Conservation (phyloP, 805 yeast genomes). For the Saturnispora bothae region DNA sequence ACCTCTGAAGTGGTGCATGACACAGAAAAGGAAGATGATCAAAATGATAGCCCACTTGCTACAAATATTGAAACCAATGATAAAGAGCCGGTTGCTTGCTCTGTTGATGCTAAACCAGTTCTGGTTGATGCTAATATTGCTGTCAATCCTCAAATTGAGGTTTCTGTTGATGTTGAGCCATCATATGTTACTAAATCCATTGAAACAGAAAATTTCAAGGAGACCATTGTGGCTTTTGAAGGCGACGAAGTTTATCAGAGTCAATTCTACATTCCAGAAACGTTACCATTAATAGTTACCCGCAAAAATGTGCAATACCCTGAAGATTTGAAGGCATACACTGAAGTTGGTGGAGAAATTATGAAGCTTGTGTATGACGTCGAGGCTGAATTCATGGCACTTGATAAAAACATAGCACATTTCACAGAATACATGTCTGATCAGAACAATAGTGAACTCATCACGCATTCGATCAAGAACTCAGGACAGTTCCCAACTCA, state of each 20-base stretch:
- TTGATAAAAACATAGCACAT: slow-evolving; percentile 16
- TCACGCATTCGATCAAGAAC: slow-evolving; percentile 16
- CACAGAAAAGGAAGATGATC: too few relatives aligned
- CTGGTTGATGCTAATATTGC: too few relatives aligned
- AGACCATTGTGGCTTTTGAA: slow-evolving; percentile 12
- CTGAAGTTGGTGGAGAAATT: slow-evolving; percentile 19
- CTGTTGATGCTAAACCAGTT: too few relatives aligned
- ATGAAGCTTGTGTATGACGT: slow-evolving; percentile 22
- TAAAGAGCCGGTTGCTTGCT: too few relatives aligned
- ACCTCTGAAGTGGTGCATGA: too few relatives aligned
- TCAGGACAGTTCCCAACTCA: slow-evolving; percentile 18
- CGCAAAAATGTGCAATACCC: slow-evolving; percentile 20
- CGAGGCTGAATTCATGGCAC: slow-evolving; percentile 22
- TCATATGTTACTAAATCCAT: not conserved
- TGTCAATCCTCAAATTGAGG: too few relatives aligned
- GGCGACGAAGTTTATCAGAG: slow-evolving; percentile 22
- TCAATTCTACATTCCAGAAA: slow-evolving; percentile 14
- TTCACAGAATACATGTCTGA: slow-evolving; percentile 18
- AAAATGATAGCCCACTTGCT: too few relatives aligned
- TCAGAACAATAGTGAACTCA: slow-evolving; percentile 14
- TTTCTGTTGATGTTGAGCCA: too few relatives aligned
- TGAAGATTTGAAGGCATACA: slow-evolving; percentile 5
- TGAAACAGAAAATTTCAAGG: slow-evolving; percentile 6
- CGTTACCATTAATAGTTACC: slow-evolving; percentile 18
- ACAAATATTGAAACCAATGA: too few relatives aligned